Evolutionary conservation across 2,329 filamentous ascomycete genomes (phyloP).

Genomic region (Colletotrichum caudatum): DNA sequence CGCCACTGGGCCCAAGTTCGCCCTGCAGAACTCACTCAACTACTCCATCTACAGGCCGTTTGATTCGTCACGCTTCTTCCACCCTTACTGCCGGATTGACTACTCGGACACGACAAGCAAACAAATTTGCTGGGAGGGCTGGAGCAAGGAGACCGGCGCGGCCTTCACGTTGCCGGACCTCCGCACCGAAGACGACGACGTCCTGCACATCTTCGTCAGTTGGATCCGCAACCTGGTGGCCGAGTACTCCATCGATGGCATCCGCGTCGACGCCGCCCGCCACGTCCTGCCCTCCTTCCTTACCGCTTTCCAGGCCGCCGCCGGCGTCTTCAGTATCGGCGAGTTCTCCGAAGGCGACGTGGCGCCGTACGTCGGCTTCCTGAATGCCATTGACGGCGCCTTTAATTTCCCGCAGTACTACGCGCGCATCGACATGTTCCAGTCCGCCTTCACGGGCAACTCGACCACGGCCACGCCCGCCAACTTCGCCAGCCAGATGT

Average conservation of each 20-base stretch:
- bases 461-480: not conserved
- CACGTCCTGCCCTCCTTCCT: not conserved
- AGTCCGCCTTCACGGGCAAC: not conserved
- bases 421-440: not conserved
- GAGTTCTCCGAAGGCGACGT: conserved; percentile 1
- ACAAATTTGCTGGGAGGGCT: not conserved
- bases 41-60: not conserved
- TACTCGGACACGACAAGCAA: not conserved
- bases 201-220: not conserved
- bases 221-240: not conserved
- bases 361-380: not conserved
- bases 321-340: not conserved
- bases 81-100: not conserved
- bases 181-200: not conserved
- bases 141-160: not conserved
- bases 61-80: not conserved
- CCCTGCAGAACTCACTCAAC: not conserved
- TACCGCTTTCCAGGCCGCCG: not conserved
- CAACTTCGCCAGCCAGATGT: not conserved
- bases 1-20: not conserved
- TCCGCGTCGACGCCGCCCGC: not conserved
- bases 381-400: not conserved
- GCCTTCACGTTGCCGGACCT: not conserved
- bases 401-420: not conserved
- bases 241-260: not conserved